Percentiles rank a stretch among this genome's conserved stretches.
Conservation (phyloP, 805 yeast species). For the Wickerhamia fluorescens region DNA sequence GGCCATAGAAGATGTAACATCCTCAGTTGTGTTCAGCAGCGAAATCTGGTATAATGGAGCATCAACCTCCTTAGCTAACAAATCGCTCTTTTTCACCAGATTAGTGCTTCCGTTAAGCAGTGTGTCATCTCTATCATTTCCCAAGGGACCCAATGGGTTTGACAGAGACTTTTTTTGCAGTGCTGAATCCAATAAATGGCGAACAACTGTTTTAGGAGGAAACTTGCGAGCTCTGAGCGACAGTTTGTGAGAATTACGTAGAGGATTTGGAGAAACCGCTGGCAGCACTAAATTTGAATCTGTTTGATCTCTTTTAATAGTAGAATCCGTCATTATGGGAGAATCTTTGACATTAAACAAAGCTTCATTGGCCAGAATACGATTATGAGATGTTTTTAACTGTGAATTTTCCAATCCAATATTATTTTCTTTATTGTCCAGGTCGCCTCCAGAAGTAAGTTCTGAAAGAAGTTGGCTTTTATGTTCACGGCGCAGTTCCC, state of each 20-base stretch:
- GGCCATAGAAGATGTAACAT: too few relatives aligned
- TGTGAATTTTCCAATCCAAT: constrained; percentile 7
- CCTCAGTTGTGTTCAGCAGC: too few relatives aligned
- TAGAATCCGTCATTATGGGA: constrained; percentile 14
- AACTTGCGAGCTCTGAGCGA: constrained; percentile 23
- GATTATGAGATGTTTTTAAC: constrained; percentile 10
- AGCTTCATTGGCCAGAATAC: too few relatives aligned
- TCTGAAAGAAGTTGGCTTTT: constrained; percentile 32
- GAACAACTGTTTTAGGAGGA: constrained; percentile 21
- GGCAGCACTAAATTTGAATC: too few relatives aligned
- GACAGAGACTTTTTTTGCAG: constrained; percentile 5
- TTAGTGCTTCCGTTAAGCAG: too few relatives aligned
- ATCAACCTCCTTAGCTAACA: constrained; percentile 39
- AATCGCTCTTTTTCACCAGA: constrained; percentile 12
- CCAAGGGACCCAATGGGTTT: constrained; percentile 24
- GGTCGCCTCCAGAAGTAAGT: constrained; percentile 29
- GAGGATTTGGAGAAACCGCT: too few relatives aligned
- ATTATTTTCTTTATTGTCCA: too few relatives aligned
- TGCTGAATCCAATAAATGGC: too few relatives aligned
- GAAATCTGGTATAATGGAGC: constrained; percentile 54
- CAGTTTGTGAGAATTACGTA: too few relatives aligned
- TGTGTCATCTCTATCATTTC: constrained; percentile 9
- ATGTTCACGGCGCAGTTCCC: constrained; percentile 26
- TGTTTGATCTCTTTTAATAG: too few relatives aligned
- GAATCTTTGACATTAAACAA: constrained; percentile 30